Evolutionary conservation across 2,329 filamentous ascomycete genomes (phyloP).

Genomic region (Botryotinia calthae): DNA sequence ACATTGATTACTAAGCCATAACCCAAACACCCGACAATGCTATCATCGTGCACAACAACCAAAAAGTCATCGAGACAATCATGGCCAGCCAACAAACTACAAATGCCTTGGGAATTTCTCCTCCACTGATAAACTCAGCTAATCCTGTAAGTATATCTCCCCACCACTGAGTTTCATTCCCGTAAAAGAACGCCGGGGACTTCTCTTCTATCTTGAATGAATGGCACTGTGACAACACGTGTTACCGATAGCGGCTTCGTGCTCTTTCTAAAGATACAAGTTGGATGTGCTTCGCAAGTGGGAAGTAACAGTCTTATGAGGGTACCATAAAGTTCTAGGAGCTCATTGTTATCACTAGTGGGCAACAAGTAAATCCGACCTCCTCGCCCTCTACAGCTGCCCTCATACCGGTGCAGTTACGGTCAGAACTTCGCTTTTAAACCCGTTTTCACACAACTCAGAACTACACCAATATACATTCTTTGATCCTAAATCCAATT

Average conservation of each 20-base stretch:
- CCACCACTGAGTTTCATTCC: neutral
- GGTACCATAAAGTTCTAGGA: neutral
- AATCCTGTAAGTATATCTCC: slow-evolving; percentile 47
- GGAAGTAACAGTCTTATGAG: neutral
- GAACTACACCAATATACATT: slow-evolving; percentile 70
- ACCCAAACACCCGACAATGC: neutral
- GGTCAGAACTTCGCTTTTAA: slow-evolving; percentile 64
- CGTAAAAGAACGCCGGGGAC: neutral
- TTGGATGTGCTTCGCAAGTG: neutral
- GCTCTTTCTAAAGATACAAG: neutral
- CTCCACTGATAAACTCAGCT: slow-evolving; percentile 69
- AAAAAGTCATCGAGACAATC: neutral
- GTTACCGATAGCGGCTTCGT: neutral
- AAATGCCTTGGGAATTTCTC: slow-evolving; percentile 24
- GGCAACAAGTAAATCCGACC: slow-evolving; percentile 64
- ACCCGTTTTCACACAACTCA: slow-evolving; percentile 61
- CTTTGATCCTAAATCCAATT: slow-evolving; percentile 50
- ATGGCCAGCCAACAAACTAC: neutral
- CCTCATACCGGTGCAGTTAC: slow-evolving; percentile 70
- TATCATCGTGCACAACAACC: neutral
- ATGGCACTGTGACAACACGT: neutral
- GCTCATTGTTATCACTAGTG: slow-evolving; percentile 43
- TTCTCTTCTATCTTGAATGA: neutral
- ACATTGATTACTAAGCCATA: neutral
- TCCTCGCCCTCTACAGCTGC: slow-evolving; percentile 58